Percentiles rank a stretch among this genome's conserved stretches.
Evolutionary conservation across 139 green algal genomes (phyloP).

Genomic region (Gonium pectorale): DNA sequence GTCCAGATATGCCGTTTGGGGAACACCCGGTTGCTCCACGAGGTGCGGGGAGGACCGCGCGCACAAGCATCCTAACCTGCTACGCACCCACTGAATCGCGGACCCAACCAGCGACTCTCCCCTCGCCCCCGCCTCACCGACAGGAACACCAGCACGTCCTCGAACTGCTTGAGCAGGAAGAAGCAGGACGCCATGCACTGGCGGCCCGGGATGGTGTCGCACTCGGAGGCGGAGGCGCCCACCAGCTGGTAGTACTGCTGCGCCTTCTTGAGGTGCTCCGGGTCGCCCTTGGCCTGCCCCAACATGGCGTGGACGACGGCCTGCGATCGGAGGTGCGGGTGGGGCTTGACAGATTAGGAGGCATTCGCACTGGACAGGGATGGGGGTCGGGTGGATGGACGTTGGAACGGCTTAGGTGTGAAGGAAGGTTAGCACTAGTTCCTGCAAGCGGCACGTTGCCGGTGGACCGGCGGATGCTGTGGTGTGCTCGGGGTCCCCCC

Average conservation of each 20-base stretch:
- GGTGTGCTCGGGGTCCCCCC: no score
- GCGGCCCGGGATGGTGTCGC: slow-evolving; percentile 88
- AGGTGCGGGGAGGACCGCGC: no score
- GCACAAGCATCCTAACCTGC: no score
- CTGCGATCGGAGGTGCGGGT: slow-evolving; percentile 45
- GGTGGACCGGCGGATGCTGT: no score
- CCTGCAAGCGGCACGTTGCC: no score
- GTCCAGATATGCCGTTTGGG: no score
- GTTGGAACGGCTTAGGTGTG: no score
- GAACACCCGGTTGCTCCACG: no score
- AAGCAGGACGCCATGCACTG: slow-evolving; percentile 91
- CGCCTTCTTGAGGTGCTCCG: slow-evolving; percentile 79
- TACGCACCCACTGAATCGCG: no score
- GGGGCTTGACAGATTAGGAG: background rate
- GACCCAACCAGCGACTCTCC: background rate
- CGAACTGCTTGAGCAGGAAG: slow-evolving; percentile 86
- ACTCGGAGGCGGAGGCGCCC: slow-evolving; percentile 78
- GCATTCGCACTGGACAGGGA: no score
- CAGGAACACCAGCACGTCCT: slow-evolving; percentile 82
- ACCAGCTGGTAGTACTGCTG: slow-evolving; percentile 89
- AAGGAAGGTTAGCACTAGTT: no score
- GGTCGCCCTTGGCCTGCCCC: slow-evolving; percentile 71
- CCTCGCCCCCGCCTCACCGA: slow-evolving; percentile 18
- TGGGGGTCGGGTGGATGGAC: no score
- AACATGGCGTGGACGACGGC: slow-evolving; percentile 79